Evolutionary conservation across 768 basidiomycete species (phyloP), one percentile per base, ranked within the genome.

Genomic region (Ramaria sp.): DNA sequence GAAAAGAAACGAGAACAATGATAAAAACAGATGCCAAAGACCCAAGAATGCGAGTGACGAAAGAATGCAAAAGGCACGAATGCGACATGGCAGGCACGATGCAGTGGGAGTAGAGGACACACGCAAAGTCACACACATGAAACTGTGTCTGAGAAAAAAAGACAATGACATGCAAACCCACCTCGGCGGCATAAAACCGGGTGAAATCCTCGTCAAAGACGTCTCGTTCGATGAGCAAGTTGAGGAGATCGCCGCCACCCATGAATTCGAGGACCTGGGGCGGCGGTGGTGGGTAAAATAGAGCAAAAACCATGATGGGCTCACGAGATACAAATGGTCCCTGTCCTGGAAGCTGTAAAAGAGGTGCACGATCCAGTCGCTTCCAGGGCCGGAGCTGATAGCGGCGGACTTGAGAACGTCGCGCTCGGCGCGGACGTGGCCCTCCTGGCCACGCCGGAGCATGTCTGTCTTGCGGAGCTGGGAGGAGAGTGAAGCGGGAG

Each of bases 361-460:
- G 45, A 99, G 70, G 67, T 82, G 83, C 51, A 98, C 92, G 60
- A 96, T 96, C 93, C 95, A 96, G 63, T 93, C 85, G 56, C 87
- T 84, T 48, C 79, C 78, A 57, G 78, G 77, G 55, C 85, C 78
- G 38, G 87, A 81, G 65, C 77, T 76, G 62, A 86, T 81, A 60
- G 93, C 85, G 5, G 94, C 94, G 30, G 89, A 88, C 69, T 89
- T 91, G 56, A 97, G 79, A 41, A 98, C 74, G 63, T 98, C 93
- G 64, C 93, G 85, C 67, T 97, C 93, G 39, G 94, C 95, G 50
- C 92, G 84, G 64, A 96, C 88, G 68, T 97, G 95, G 1, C 93
- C 95, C 70, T 97, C 95, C 68, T 97, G 95, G 22, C 92, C 90
- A 73, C 93, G 94, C 50, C 89, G 84, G 64, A 95, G 77, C 91